Evolutionary conservation across 768 basidiomycete genomes (phyloP).

Genomic region (Tylopilus rubrobrunneus): DNA sequence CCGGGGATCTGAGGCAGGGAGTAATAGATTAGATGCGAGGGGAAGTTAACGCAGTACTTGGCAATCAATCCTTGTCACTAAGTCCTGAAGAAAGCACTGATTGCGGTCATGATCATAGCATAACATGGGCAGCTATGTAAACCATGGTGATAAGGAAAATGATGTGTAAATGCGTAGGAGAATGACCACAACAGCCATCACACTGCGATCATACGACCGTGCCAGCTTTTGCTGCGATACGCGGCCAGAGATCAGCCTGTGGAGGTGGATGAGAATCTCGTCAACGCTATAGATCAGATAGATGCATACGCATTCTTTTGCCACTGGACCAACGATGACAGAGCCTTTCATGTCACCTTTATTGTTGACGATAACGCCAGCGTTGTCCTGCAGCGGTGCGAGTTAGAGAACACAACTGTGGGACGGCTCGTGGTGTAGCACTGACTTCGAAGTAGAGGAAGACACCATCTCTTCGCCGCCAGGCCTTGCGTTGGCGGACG

Average conservation of each 20-base stretch:
- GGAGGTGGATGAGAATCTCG: neutral
- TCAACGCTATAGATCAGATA: neutral
- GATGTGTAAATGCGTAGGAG: neutral
- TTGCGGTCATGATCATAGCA: constrained; percentile 20
- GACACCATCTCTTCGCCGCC: constrained; percentile 97
- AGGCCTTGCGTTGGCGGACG: constrained; percentile 96
- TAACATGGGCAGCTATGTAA: constrained; percentile 16
- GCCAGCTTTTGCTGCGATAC: constrained; percentile 98
- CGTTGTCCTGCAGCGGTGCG: constrained; percentile 63
- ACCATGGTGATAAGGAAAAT: constrained; percentile 8
- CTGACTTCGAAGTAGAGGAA: constrained; percentile 96
- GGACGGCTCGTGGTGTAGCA: neutral
- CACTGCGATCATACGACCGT: constrained; percentile 77
- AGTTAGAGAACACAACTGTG: neutral
- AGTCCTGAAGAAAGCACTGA: no score
- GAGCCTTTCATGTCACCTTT: constrained; percentile 99
- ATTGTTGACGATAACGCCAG: constrained; percentile 95
- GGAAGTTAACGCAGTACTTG: neutral
- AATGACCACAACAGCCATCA: constrained; percentile 10
- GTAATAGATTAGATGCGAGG: neutral
- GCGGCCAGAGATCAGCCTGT: constrained; percentile 96
- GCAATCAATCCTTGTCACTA: neutral
- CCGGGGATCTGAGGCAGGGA: neutral
- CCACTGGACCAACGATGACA: constrained; percentile 93
- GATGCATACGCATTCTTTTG: constrained; percentile 94